A percentile compares a stretch with the other conserved stretches of the same genome.
Conservation (phyloP, 257 asterid genomes). For the Plantago major region DNA sequence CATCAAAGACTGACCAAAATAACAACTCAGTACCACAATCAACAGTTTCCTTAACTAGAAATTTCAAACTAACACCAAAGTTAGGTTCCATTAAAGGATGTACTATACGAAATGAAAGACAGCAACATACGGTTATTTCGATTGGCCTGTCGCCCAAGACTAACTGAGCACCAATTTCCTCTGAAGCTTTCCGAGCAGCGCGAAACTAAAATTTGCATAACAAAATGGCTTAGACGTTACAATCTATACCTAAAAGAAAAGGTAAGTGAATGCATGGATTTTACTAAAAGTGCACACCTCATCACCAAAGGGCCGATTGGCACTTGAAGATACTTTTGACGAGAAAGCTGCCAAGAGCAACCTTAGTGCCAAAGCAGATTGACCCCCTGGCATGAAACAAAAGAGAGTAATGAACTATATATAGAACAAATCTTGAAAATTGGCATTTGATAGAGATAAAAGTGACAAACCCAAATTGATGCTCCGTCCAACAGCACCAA, state of each 20-base stretch:
- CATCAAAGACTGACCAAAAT: background rate
- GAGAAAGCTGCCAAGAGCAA: constrained; percentile 78
- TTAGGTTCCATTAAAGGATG: background rate
- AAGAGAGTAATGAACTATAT: constrained; percentile 1
- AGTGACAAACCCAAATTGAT: constrained; percentile 60
- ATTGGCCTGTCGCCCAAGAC: constrained; percentile 92
- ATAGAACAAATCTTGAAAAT: background rate
- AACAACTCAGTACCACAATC: too few species aligned
- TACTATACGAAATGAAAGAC: background rate
- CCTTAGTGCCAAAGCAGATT: constrained; percentile 76
- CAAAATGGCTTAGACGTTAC: constrained; percentile 7
- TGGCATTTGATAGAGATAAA: background rate
- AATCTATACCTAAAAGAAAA: background rate
- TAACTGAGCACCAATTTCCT: constrained; percentile 84
- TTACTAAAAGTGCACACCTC: constrained; percentile 40
- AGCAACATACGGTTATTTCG: constrained; percentile 69
- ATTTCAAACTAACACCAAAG: background rate
- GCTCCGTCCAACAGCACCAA: constrained; percentile 87
- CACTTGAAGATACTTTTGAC: constrained; percentile 68
- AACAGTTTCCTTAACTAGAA: too few species aligned
- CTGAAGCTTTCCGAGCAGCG: constrained; percentile 82
- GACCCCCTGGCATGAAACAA: constrained; percentile 56
- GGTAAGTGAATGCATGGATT: background rate
- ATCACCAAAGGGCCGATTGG: constrained; percentile 78
- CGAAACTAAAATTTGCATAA: constrained; percentile 53